Conservation (phyloP, 192 early-diverging fungal species). For the Funneliformis mosseae region DNA sequence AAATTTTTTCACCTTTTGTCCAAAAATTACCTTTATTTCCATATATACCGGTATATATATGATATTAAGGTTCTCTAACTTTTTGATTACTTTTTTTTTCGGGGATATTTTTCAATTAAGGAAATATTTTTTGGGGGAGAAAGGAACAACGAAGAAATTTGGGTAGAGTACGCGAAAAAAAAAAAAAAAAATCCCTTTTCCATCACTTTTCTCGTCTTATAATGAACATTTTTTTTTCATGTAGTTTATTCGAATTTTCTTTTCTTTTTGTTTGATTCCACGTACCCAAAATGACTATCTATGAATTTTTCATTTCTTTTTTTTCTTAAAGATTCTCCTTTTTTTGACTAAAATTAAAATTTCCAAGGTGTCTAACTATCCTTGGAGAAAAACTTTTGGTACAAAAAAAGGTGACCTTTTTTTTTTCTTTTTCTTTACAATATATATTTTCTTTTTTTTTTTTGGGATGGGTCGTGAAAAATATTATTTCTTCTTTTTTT, state of each 20-base stretch:
- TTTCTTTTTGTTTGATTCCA: not conserved
- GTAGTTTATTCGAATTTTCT: not conserved
- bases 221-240: slow-evolving; percentile 1
- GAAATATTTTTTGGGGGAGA: not conserved
- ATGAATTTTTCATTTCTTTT: too few relatives aligned
- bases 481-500: too few relatives aligned
- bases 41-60: not conserved
- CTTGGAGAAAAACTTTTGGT: not conserved
- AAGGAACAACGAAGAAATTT: not conserved
- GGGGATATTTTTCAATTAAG: not conserved
- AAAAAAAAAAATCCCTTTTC: not conserved
- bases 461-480: not conserved
- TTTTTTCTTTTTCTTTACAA: not conserved
- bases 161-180: not conserved
- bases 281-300: too few relatives aligned
- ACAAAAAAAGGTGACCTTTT: not conserved
- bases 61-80: not conserved
- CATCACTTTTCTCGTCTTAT: not conserved
- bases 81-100: not conserved
- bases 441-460: not conserved
- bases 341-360: not conserved
- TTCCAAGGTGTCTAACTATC: not conserved
- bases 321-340: not conserved
- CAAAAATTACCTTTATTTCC: not conserved
- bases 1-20: too few relatives aligned